phyloP scores from a whole-genome alignment of 1,284 basidiomycete species.

The Sporisorium reilianum region DNA sequence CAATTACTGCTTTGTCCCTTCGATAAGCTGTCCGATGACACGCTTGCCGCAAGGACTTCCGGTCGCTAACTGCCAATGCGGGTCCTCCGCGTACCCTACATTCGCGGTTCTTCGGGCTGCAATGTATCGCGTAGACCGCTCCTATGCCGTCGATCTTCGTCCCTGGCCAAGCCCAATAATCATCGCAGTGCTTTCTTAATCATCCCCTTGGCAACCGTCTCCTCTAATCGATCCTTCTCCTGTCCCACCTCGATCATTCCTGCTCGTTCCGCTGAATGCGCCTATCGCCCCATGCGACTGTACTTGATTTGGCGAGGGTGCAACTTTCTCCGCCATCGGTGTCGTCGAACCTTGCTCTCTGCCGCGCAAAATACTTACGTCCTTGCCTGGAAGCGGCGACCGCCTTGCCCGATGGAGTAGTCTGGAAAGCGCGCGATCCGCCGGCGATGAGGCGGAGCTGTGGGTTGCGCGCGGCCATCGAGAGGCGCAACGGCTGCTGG shows the following conservation, averaged over 20 bases:
- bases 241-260: too few relatives aligned
- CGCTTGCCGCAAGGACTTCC: background rate
- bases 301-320: too few relatives aligned
- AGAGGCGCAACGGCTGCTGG: constrained; percentile 55
- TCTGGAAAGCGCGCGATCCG: constrained; percentile 56
- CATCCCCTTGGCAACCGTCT: background rate
- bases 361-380: constrained; percentile 35
- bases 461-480: constrained; percentile 50
- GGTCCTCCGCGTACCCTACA: background rate
- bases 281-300: background rate
- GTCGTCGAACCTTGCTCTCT: too few relatives aligned
- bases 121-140: background rate
- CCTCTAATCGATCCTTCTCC: background rate
- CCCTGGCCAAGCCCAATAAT: background rate
- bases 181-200: background rate
- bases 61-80: background rate
- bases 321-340: background rate
- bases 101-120: background rate
- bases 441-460: constrained; percentile 57
- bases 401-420: constrained; percentile 25
- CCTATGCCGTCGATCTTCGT: too few relatives aligned
- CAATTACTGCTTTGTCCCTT: background rate
- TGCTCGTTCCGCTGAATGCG: background rate
- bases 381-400: constrained; percentile 50
- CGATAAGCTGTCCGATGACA: too few relatives aligned